A percentile compares a stretch with the other conserved stretches of the same genome.
Evolutionary conservation across 768 basidiomycete genomes (phyloP).

Genomic region (Botryobasidium botryosum): DNA sequence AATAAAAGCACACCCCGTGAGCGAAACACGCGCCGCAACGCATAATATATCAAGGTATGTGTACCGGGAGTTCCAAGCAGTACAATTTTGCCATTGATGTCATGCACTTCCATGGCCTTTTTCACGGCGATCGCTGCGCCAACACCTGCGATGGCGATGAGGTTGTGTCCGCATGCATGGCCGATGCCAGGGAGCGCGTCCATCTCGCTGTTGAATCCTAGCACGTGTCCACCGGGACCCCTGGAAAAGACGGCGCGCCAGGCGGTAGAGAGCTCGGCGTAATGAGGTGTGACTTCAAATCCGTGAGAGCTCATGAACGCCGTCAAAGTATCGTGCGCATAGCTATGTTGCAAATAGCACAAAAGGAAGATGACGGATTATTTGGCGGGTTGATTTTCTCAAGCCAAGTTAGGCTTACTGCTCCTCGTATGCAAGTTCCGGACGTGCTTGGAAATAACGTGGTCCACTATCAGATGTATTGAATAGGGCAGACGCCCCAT

Average conservation of each 20-base stretch:
- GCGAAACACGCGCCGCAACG: neutral
- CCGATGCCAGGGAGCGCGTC: slow-evolving; percentile 34
- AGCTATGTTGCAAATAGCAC: slow-evolving; percentile 24
- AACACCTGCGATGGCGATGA: slow-evolving; percentile 63
- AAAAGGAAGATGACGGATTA: too few relatives aligned
- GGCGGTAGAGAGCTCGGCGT: slow-evolving; percentile 45
- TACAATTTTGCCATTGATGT: slow-evolving; percentile 50
- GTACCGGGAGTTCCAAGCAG: slow-evolving; percentile 50
- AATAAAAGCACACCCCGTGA: neutral
- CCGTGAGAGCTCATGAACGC: slow-evolving; percentile 48
- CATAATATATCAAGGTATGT: neutral
- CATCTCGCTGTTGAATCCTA: slow-evolving; percentile 78
- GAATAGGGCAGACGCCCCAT: neutral
- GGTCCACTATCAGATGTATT: too few relatives aligned
- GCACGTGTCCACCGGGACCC: slow-evolving; percentile 47
- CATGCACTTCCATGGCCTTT: slow-evolving; percentile 38
- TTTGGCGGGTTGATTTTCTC: neutral
- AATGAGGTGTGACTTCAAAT: slow-evolving; percentile 43
- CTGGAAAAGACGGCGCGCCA: slow-evolving; percentile 55
- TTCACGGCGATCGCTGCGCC: slow-evolving; percentile 53
- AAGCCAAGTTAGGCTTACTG: slow-evolving; percentile 7
- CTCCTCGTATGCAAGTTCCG: slow-evolving; percentile 13
- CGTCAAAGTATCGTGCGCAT: slow-evolving; percentile 56
- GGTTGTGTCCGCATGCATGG: slow-evolving; percentile 51
- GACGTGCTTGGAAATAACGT: slow-evolving; percentile 11